These are phyloP conservation scores for Dictyostelium intermedium DNA, from an alignment of 78 protist genomes.

Conservation along the genomic window DNA sequence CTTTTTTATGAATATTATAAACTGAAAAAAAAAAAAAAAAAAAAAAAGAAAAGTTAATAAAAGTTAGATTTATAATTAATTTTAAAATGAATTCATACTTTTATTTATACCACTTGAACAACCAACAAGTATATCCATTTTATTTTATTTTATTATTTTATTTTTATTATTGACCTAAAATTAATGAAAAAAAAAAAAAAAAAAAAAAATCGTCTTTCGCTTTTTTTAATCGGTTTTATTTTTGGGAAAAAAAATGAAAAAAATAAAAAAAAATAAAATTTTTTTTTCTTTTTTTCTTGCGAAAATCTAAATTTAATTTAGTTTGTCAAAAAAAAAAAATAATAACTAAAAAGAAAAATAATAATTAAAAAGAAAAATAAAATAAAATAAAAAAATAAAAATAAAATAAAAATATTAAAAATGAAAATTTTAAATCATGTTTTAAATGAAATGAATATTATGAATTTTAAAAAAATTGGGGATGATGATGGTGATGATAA, in stretches of 20 bases:
- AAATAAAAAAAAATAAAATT: not conserved
- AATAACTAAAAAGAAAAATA: not conserved
- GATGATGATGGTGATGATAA: not conserved
- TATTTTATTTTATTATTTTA: not conserved
- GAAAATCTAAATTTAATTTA: too few species aligned
- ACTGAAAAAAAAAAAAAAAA: slow-evolving; percentile 2
- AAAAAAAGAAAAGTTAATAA: not conserved
- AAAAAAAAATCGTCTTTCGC: not conserved
- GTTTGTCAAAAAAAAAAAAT: too few species aligned
- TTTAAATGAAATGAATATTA: not conserved
- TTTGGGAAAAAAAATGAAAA: too few species aligned
- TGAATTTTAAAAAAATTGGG: not conserved
- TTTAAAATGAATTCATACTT: not conserved
- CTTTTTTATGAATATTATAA: slow-evolving; percentile 20
- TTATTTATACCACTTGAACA: slow-evolving; percentile 22
- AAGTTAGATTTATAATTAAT: not conserved
- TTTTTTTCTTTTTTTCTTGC: not conserved
- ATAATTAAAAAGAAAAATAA: not conserved
- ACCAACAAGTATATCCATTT: slow-evolving; percentile 36
- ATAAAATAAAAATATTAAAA: not conserved
- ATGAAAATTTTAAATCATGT: not conserved
- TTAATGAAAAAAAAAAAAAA: not conserved
- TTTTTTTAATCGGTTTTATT: not conserved
- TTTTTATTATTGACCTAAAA: too few species aligned
- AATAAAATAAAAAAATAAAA: not conserved